phyloP scores from a whole-genome alignment of 2,329 filamentous ascomycete genomes.

The Ophiostoma tasmaniense region DNA sequence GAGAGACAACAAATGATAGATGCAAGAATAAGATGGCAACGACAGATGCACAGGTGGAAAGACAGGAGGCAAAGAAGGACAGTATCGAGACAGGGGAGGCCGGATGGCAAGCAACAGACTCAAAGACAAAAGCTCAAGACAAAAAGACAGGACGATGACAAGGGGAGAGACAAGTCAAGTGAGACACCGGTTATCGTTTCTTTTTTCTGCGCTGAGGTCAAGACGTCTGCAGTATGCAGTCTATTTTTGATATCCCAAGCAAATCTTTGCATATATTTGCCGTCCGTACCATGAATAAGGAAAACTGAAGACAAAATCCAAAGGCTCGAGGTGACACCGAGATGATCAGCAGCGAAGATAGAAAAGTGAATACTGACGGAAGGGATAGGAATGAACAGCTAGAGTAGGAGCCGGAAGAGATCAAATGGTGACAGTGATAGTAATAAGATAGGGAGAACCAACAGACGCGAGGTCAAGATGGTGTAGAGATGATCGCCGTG shows the following conservation, averaged over 20 bases:
- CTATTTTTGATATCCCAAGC: not conserved
- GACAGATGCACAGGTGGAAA: not conserved
- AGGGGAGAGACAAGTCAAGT: not conserved
- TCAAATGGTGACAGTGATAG: not conserved
- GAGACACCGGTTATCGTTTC: not conserved
- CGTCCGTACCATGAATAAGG: not conserved
- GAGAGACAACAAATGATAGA: not conserved
- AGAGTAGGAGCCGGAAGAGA: not conserved
- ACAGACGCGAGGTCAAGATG: not conserved
- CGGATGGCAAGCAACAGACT: not conserved
- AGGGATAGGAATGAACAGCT: not conserved
- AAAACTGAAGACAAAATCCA: not conserved
- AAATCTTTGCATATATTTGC: not conserved
- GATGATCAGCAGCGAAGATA: not conserved
- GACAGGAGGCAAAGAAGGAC: not conserved
- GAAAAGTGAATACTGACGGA: not conserved
- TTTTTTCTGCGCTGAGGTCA: not conserved
- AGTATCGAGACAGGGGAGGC: not conserved
- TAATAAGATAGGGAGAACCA: not conserved
- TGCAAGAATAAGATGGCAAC: not conserved
- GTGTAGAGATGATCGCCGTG: not conserved
- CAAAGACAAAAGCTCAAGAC: not conserved
- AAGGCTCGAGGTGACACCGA: not conserved
- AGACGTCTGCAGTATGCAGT: not conserved
- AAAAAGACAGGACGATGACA: not conserved